Base-by-base conservation (phyloP, 306 rosid genomes). In the Medicago ruthenica region DNA sequence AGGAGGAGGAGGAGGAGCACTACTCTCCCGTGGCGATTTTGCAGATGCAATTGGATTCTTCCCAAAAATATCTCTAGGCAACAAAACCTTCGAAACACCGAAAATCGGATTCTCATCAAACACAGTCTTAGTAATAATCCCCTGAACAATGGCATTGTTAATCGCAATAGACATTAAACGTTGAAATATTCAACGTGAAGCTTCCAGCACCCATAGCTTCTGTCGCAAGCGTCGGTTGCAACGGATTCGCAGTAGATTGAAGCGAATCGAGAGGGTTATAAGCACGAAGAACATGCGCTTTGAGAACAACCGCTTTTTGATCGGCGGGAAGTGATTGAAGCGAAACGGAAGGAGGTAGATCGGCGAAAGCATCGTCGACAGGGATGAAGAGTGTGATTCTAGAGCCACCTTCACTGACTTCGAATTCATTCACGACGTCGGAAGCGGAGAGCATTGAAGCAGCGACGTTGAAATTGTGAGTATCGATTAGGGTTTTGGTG, bases 331-430 rank as follows among this genome's bases (percentile, higher is more conserved):
- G 84, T 0, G 99, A 96, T 65, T 92, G 98, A 0, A 96, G 86
- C n/a, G 79, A 70, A 5, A 83, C 92, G 0, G 90, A 86, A 0
- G 76, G 70, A 0, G 99, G 97, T 0, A 96, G 87, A 61, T 87
- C 80, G 5, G 98, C 90, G 58, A 89, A 96, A 0, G 99, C 99
- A 0, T 78, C 64, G 18, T 96, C 99, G 0, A 88, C 87, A 0
- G 99, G 99, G 8, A 96, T 90, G 18, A 96, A 96, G 27, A 96
- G 83, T 0, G 99, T 96, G 47, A 96, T 96, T 21, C 99, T 98
- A 0, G 98, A 96, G 0, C 99, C 99, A 24, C 99, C 96, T 57
- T 96, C 99, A 24, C 87, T 96, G 1, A 89, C 91, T 65, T 96
- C 98, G 80, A 96, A 90, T 63, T 96, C 99, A 10, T 89, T 84